Conservation (phyloP, 495 filamentous ascomycete genomes). For the Astrocystis sublimbata region DNA sequence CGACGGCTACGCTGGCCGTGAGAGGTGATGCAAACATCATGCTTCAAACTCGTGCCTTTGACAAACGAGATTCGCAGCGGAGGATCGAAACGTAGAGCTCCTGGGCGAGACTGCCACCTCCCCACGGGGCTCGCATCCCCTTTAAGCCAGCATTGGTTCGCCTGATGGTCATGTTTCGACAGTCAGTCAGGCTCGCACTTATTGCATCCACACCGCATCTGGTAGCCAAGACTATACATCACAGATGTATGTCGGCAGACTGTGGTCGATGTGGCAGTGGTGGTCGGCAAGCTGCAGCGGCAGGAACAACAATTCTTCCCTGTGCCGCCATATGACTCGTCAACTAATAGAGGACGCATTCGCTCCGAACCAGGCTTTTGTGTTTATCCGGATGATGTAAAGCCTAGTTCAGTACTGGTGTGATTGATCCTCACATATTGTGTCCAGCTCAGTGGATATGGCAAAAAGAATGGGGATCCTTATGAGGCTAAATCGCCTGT, state of each 20-base stretch:
- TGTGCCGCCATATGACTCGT: not conserved
- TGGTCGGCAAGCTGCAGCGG: slow-evolving; percentile 24
- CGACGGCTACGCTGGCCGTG: slow-evolving; percentile 23
- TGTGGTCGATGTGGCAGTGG: slow-evolving; percentile 14
- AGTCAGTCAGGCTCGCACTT: not conserved
- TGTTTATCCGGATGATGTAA: slow-evolving; percentile 16
- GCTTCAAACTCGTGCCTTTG: not conserved
- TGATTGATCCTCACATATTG: not conserved
- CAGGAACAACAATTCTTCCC: slow-evolving; percentile 22
- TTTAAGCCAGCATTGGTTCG: not conserved
- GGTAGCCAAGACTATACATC: slow-evolving; percentile 14
- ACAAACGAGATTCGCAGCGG: not conserved
- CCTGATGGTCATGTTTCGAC: not conserved
- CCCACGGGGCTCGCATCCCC: not conserved
- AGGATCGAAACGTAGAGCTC: not conserved
- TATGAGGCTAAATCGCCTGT: slow-evolving; percentile 35
- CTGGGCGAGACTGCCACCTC: not conserved
- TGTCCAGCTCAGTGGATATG: not conserved
- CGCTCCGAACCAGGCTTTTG: not conserved
- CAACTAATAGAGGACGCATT: not conserved
- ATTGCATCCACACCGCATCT: slow-evolving; percentile 12
- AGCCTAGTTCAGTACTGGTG: not conserved
- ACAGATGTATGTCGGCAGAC: slow-evolving; percentile 15
- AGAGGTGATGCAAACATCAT: slow-evolving; percentile 31
- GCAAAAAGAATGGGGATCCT: slow-evolving; percentile 3